Conservation (phyloP, 83 land plant species). For the Larix sibirica region DNA sequence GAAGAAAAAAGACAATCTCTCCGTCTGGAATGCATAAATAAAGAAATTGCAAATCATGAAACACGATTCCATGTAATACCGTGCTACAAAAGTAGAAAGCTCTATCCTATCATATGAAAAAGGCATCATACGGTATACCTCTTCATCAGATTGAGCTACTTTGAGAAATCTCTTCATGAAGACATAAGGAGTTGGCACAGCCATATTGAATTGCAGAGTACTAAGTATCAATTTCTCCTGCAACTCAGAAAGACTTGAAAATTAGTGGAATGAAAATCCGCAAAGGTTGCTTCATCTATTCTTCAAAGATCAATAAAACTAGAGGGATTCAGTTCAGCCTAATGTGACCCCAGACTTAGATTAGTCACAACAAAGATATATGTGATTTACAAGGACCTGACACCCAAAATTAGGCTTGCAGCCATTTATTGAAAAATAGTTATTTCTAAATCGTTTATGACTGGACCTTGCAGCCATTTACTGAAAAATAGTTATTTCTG, state of each 20-base stretch:
- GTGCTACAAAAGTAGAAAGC: background rate
- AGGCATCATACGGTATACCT: slow-evolving; percentile 34
- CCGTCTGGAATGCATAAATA: slow-evolving; percentile 43
- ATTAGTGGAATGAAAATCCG: background rate
- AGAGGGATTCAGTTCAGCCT: too few relatives aligned
- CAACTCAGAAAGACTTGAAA: background rate
- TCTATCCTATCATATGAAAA: background rate
- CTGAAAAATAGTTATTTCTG: too few relatives aligned
- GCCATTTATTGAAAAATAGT: too few relatives aligned
- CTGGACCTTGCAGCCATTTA: too few relatives aligned
- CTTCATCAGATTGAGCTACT: slow-evolving; percentile 69
- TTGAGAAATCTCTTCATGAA: slow-evolving; percentile 85
- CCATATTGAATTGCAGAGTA: slow-evolving; percentile 75
- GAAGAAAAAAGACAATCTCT: slow-evolving; percentile 72
- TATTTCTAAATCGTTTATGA: too few relatives aligned
- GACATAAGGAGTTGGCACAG: slow-evolving; percentile 87
- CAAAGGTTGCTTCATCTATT: too few relatives aligned
- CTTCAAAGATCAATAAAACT: too few relatives aligned
- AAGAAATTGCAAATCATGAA: background rate
- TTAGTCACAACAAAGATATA: too few relatives aligned
- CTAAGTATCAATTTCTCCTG: slow-evolving; percentile 71
- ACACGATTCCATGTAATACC: background rate
- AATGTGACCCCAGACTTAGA: too few relatives aligned
- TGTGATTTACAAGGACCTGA: too few relatives aligned
- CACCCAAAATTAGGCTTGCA: too few relatives aligned